Evolutionary conservation across 2,329 filamentous ascomycete species (phyloP).

Genomic region (Colletotrichum sublineola): DNA sequence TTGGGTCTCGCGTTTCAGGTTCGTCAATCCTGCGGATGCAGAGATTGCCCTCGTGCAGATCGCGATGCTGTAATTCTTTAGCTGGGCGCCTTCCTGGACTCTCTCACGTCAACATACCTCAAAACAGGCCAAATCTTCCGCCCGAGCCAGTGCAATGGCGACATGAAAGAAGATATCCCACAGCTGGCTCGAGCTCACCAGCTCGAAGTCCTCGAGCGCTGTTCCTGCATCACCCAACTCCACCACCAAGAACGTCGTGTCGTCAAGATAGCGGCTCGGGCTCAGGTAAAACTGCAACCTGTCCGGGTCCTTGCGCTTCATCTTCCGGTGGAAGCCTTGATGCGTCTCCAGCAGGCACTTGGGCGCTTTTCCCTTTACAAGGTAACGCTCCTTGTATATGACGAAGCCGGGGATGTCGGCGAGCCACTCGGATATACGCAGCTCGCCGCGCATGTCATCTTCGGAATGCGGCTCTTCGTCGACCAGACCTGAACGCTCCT

Average conservation of each 20-base stretch:
- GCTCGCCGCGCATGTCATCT: constrained; percentile 68
- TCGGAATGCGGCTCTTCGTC: constrained; percentile 71
- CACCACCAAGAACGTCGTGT: constrained; percentile 71
- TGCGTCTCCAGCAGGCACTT: constrained; percentile 70
- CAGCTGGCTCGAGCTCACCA: constrained; percentile 63
- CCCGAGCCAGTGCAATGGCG: constrained; percentile 70
- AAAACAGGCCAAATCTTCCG: constrained; percentile 70
- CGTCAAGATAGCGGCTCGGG: constrained; percentile 69
- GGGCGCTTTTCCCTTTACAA: constrained; percentile 69
- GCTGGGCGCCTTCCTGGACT: neutral
- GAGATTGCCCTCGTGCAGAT: constrained; percentile 75
- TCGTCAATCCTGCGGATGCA: constrained; percentile 64
- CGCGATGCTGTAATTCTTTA: constrained; percentile 64
- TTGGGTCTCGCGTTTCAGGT: constrained; percentile 49
- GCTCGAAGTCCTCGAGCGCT: constrained; percentile 70
- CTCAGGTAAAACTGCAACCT: constrained; percentile 73
- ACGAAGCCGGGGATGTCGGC: constrained; percentile 76
- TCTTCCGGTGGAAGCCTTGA: constrained; percentile 66
- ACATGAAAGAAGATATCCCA: constrained; percentile 75
- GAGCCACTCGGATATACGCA: constrained; percentile 73
- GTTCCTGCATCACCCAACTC: constrained; percentile 74
- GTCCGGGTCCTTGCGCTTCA: constrained; percentile 68
- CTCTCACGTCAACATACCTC: constrained; percentile 61
- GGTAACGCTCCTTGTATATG: constrained; percentile 74
- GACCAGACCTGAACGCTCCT: constrained; percentile 66